phyloP scores from a whole-genome alignment of 2,329 filamentous ascomycete genomes.

The Aspergillus aculeatinus region DNA sequence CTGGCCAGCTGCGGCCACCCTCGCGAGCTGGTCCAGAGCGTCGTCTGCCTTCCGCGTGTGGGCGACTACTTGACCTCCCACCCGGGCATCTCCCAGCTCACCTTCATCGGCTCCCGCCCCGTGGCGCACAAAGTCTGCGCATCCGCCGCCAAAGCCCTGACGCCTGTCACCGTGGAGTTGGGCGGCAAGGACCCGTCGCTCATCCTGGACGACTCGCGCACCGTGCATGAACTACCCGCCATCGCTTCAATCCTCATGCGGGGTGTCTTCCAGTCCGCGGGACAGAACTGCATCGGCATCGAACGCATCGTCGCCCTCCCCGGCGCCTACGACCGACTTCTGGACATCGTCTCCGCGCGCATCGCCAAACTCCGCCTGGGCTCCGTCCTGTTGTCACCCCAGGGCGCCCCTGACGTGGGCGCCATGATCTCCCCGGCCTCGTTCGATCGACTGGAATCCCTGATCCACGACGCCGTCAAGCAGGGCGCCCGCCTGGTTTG shows the following conservation, averaged over 20 bases:
- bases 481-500: slow-evolving; percentile 77
- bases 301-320: slow-evolving; percentile 85
- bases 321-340: slow-evolving; percentile 70
- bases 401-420: slow-evolving; percentile 66
- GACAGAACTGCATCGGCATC: slow-evolving; percentile 97
- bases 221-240: slow-evolving; percentile 58
- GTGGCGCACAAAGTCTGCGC: slow-evolving; percentile 86
- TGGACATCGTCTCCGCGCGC: slow-evolving; percentile 68
- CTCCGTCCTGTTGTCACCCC: slow-evolving; percentile 58
- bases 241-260: slow-evolving; percentile 83
- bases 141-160: slow-evolving; percentile 82
- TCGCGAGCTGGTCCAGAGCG: slow-evolving; percentile 75
- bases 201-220: slow-evolving; percentile 74
- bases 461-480: slow-evolving; percentile 74
- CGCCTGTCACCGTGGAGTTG: slow-evolving; percentile 83
- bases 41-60: slow-evolving; percentile 83
- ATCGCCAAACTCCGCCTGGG: slow-evolving; percentile 75
- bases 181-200: slow-evolving; percentile 94
- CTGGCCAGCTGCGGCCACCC: slow-evolving; percentile 80
- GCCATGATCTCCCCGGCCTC: slow-evolving; percentile 79
- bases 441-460: slow-evolving; percentile 72
- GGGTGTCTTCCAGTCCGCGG: slow-evolving; percentile 90
- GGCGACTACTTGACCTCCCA: slow-evolving; percentile 83
- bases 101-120: slow-evolving; percentile 88
- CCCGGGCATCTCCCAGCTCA: slow-evolving; percentile 79